These are phyloP conservation scores for Sporothrix globosa DNA, from an alignment of 2,329 filamentous ascomycete species.

Conservation along the genomic window DNA sequence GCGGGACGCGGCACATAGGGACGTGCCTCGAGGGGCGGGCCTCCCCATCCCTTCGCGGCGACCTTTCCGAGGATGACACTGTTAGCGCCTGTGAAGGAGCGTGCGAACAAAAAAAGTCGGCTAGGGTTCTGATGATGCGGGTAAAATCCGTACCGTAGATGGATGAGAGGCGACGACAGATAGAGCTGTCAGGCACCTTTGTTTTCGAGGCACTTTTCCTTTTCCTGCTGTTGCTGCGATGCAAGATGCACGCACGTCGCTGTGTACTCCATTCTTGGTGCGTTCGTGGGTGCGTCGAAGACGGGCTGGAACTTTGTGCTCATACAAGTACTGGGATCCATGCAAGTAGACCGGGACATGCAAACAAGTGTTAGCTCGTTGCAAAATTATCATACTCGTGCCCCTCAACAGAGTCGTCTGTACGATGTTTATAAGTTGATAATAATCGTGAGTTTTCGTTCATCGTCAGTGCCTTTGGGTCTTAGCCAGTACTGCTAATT, in stretches of 20 bases:
- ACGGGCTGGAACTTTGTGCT: neutral
- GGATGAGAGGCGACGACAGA: neutral
- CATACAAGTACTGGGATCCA: neutral
- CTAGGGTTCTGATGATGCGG: conserved; percentile 24
- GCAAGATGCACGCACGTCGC: neutral
- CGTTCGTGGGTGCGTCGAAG: neutral
- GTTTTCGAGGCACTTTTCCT: neutral
- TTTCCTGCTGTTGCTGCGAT: neutral
- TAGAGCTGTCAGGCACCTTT: neutral
- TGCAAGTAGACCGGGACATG: neutral
- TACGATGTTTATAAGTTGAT: conserved; percentile 1
- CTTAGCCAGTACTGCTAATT: neutral
- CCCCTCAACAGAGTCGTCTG: neutral
- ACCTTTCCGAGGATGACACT: conserved; percentile 29
- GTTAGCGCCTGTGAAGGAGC: conserved; percentile 20
- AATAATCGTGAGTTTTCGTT: conserved; percentile 13
- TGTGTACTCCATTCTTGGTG: conserved; percentile 5
- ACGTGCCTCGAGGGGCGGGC: conserved; percentile 31
- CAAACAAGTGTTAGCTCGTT: neutral
- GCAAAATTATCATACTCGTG: conserved; percentile 17
- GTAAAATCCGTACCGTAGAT: neutral
- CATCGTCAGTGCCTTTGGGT: neutral
- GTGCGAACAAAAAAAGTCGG: neutral
- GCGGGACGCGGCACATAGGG: conserved; percentile 33
- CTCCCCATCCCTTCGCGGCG: conserved; percentile 31